A percentile compares a stretch with the other conserved stretches of the same genome.
Conservation (phyloP, 139 green algal species). For the Closterium sp. region DNA sequence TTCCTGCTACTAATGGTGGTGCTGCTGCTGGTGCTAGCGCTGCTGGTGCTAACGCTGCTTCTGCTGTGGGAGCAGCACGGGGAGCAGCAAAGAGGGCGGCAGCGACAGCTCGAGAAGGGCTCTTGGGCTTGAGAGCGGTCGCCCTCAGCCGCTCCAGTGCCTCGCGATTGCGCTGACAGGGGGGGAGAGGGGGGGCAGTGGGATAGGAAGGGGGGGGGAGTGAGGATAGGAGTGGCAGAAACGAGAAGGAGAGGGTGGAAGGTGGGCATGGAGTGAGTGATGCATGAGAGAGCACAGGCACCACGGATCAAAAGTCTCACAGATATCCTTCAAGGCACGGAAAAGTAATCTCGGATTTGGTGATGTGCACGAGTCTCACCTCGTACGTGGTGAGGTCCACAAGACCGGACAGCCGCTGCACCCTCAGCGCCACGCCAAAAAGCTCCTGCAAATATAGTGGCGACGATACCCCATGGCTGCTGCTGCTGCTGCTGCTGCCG, state of each 20-base stretch:
- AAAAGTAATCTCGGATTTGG: too few relatives aligned
- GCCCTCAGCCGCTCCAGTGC: conserved; percentile 5
- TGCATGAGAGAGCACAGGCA: too few relatives aligned
- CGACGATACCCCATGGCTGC: not conserved
- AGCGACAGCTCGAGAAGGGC: not conserved
- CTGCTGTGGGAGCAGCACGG: not conserved
- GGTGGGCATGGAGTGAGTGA: not conserved
- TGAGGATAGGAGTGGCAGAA: not conserved
- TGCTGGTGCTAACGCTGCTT: not conserved
- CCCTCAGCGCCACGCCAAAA: conserved; percentile 20
- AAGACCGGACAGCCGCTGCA: conserved; percentile 20
- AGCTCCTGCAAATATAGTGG: conserved; percentile 8
- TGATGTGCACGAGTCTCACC: conserved; percentile 8
- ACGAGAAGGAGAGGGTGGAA: not conserved
- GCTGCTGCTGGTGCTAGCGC: not conserved
- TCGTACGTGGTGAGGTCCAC: conserved; percentile 39
- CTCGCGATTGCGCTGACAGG: not conserved
- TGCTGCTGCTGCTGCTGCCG: not conserved
- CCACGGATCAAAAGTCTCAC: too few relatives aligned
- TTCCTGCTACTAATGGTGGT: too few relatives aligned
- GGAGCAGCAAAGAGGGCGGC: not conserved
- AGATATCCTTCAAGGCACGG: too few relatives aligned
- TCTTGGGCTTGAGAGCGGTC: not conserved
- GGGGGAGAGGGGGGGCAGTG: not conserved
- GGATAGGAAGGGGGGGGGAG: not conserved